Evolutionary conservation across 2,329 filamentous ascomycete genomes (phyloP), one percentile per base, ranked within the genome.

Genomic region (Incumbomyces lentus): DNA sequence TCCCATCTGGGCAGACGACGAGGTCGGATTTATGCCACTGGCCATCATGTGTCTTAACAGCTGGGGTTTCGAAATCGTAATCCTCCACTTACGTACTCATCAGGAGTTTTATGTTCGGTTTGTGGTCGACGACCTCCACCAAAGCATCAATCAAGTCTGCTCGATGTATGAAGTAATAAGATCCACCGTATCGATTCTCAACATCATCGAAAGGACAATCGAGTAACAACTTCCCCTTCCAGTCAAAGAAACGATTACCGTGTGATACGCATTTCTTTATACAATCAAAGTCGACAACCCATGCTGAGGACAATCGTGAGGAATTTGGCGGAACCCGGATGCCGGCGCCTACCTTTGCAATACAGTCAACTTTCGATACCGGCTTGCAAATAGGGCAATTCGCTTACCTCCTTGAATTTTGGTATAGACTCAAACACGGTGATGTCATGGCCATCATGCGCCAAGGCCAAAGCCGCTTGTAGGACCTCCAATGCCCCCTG

Each of bases 81-180:
- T 52, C 45, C 12, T 44, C 42, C 6, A 62, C 58, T 42, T 49
- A 49, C 33, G 42, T 54, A 32, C 52, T 45, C 37, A 54, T 58
- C 17, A 48, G 34, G 33, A 60, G 44, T 2, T 38, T 52, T 30
- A 59, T 55, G 39, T 45, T 51, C 10, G 37, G 16, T 6, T 51
- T 43, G 26, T 49, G 38, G 4, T 48, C 46, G 2, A 48, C 40
- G 1, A 52, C 47, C 1, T 57, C 45, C 10, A 58, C 50, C 1
- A 61, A 47, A 10, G 47, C 41, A 19, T 52, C 46, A 29, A 60
- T 50, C 12, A 60, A 49, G 48, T 62, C 59, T 12, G n/a, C 59
- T 11, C 60, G 58, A 49, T 62, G 60, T 36, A 62, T 51, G 46
- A 60, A 58, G 45, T 59, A 60, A 49, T 60, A 61, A 5, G 59